Conservation (phyloP, 257 asterid genomes). For the Penstemon davidsonii region DNA sequence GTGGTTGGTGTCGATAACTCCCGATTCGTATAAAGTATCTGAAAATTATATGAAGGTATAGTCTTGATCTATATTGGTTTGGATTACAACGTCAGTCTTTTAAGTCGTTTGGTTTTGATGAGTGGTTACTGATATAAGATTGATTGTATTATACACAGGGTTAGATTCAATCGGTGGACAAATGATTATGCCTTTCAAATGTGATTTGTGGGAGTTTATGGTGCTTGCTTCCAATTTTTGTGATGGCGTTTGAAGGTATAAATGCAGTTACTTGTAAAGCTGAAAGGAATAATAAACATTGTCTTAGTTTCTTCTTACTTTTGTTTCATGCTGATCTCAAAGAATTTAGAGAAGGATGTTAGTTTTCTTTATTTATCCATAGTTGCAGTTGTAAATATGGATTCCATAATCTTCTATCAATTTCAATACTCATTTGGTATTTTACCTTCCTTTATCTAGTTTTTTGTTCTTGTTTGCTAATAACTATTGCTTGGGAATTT, state of each 20-base stretch:
- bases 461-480: no score
- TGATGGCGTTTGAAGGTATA: constrained; percentile 33
- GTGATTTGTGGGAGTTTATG: constrained; percentile 32
- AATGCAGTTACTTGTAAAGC: constrained; percentile 34
- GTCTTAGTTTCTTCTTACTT: constrained; percentile 11
- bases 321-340: neutral
- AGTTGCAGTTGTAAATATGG: constrained; percentile 18
- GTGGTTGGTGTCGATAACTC: constrained; percentile 55
- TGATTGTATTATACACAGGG: constrained; percentile 36
- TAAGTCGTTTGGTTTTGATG: constrained; percentile 4
- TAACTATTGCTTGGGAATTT: no score
- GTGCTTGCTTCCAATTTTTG: constrained; percentile 27
- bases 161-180: constrained; percentile 31
- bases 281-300: constrained; percentile 28
- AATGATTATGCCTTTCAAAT: constrained; percentile 25
- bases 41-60: constrained; percentile 48
- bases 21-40: constrained; percentile 53
- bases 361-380: neutral
- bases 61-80: neutral
- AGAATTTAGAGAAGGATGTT: neutral
- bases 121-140: constrained; percentile 14
- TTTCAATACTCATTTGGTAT: constrained; percentile 1
- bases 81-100: neutral
- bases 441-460: no score
- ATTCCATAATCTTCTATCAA: neutral